Conservation (phyloP, 1,284 basidiomycete species). For the Sporisorium sorghi region DNA sequence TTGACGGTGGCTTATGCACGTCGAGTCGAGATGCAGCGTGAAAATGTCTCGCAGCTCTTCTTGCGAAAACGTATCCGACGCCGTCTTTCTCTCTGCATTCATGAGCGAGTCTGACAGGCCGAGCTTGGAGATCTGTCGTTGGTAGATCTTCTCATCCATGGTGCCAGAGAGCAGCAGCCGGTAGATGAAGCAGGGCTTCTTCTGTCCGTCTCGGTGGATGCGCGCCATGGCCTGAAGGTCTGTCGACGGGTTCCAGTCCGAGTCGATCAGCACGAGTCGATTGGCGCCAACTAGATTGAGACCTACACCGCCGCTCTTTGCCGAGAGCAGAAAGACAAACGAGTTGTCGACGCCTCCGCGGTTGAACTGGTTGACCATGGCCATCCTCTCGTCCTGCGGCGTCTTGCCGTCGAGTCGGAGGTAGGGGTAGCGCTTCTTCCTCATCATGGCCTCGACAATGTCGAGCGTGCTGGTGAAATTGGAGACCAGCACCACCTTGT, state of each 20-base stretch:
- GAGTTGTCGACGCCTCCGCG: constrained; percentile 23
- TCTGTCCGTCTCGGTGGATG: constrained; percentile 87
- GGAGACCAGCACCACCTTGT: constrained; percentile 71
- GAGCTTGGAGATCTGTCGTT: constrained; percentile 95
- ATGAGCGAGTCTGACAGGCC: constrained; percentile 77
- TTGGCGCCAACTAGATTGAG: constrained; percentile 99
- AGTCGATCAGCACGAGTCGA: constrained; percentile 84
- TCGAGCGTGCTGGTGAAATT: constrained; percentile 81
- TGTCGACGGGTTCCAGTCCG: constrained; percentile 89
- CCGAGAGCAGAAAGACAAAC: constrained; percentile 91
- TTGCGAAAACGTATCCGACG: constrained; percentile 56
- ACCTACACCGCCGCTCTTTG: constrained; percentile 96
- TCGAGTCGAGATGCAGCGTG: constrained; percentile 81
- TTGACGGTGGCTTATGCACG: constrained; percentile 86
- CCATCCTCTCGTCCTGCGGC: constrained; percentile 56
- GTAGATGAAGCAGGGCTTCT: constrained; percentile 87
- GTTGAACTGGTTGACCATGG: constrained; percentile 63
- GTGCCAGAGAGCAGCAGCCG: constrained; percentile 76
- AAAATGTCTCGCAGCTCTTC: constrained; percentile 80
- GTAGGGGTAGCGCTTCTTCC: constrained; percentile 80
- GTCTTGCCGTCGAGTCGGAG: constrained; percentile 83
- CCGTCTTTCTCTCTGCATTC: constrained; percentile 62
- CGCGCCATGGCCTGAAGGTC: constrained; percentile 98
- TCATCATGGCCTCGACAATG: constrained; percentile 87
- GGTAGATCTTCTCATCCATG: constrained; percentile 70